Conservation (phyloP, 2,329 filamentous ascomycete genomes). For the Conoideocrella luteorostrata region DNA sequence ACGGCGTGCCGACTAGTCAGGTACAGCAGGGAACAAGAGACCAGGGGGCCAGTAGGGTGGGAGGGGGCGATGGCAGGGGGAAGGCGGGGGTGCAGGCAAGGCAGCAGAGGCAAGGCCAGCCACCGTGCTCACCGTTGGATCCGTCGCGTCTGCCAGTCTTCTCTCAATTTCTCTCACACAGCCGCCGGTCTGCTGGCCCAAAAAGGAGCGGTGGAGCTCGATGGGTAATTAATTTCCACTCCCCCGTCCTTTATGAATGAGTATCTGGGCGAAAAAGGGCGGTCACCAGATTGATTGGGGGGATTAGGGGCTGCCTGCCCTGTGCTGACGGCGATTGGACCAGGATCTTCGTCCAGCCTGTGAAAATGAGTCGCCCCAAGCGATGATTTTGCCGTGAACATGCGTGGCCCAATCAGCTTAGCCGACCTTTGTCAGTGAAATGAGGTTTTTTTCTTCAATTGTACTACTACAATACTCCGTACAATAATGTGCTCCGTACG, state of each 20-base stretch:
- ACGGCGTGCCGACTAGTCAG: conserved; percentile 2
- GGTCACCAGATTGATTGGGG: background rate
- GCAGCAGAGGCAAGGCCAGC: conserved; percentile 12
- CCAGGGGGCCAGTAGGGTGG: background rate
- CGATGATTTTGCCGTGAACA: too few species aligned
- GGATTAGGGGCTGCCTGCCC: background rate
- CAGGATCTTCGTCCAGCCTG: background rate
- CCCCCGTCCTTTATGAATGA: background rate
- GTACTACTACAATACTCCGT: too few species aligned
- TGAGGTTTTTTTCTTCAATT: too few species aligned
- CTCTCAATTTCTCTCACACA: too few species aligned
- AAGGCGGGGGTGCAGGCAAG: too few species aligned
- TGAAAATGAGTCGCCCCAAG: conserved; percentile 2
- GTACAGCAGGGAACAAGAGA: conserved; percentile 9
- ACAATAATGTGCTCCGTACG: too few species aligned
- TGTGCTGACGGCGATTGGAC: too few species aligned
- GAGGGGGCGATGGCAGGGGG: conserved; percentile 8
- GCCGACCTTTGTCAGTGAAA: too few species aligned
- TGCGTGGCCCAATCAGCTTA: too few species aligned
- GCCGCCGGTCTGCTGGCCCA: background rate
- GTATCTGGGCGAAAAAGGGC: background rate
- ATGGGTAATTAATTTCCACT: conserved; percentile 15
- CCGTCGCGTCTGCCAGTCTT: conserved; percentile 1
- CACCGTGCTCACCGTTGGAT: conserved; percentile 21
- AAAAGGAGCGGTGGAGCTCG: conserved; percentile 15